A percentile compares a stretch with the other conserved stretches of the same genome.
Evolutionary conservation across 257 asterid species (phyloP).

Genomic region (Solanum dulcamara): DNA sequence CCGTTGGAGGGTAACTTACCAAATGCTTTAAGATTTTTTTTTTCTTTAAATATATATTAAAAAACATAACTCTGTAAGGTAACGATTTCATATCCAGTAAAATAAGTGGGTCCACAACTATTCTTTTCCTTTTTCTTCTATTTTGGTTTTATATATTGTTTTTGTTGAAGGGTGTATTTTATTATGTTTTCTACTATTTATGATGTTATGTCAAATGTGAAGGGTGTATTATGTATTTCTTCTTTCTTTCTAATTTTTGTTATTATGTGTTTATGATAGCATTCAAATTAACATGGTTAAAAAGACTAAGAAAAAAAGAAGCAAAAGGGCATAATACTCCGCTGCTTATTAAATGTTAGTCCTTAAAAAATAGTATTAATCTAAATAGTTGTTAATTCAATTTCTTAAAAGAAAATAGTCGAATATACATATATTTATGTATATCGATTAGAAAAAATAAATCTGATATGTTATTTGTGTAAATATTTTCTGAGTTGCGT

Average conservation of each 20-base stretch:
- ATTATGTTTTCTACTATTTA: background rate
- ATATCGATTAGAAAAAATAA: background rate
- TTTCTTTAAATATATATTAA: background rate
- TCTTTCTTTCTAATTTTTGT: too few relatives aligned
- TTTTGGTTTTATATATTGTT: background rate
- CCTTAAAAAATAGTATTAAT: background rate
- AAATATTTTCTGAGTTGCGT: too few relatives aligned
- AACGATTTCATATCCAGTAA: background rate
- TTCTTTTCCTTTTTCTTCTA: background rate
- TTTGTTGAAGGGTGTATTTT: background rate
- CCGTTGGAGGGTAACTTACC: slow-evolving; percentile 7
- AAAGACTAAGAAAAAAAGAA: too few relatives aligned
- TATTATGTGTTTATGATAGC: too few relatives aligned
- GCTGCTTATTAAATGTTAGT: background rate
- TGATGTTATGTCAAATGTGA: background rate
- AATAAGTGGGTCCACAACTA: background rate
- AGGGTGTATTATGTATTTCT: background rate
- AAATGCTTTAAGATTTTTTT: background rate
- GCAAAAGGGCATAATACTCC: background rate
- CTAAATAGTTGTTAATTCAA: background rate
- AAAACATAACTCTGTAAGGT: background rate
- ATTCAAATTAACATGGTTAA: background rate
- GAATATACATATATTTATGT: background rate
- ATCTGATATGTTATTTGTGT: too few relatives aligned
- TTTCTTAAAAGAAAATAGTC: background rate